Percentiles rank a stretch among this genome's conserved stretches.
phyloP scores from a whole-genome alignment of 2,329 filamentous ascomycete species.

The Pestalotiopsis sp. region DNA sequence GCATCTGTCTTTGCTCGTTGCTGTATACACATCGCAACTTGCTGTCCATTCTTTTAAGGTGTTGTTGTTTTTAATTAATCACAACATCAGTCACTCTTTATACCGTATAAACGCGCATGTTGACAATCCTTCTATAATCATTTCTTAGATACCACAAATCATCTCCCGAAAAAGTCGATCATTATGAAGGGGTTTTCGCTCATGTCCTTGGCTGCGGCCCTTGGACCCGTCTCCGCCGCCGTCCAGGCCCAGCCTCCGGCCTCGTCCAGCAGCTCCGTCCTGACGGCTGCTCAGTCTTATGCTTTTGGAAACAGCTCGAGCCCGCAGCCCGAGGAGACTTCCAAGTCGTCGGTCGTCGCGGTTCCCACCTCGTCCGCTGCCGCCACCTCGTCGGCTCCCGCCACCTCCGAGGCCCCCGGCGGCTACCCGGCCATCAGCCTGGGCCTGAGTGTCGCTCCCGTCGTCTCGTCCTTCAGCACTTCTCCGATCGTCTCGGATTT shows the following conservation, averaged over 20 bases:
- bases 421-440: too few relatives aligned
- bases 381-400: neutral
- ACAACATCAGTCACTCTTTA: neutral
- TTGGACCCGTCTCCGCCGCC: neutral
- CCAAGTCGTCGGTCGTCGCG: neutral
- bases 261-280: neutral
- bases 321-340: neutral
- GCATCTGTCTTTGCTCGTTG: slow-evolving; percentile 3
- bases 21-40: neutral
- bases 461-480: neutral
- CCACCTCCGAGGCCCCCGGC: neutral
- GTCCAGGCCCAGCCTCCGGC: neutral
- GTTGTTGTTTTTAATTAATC: neutral
- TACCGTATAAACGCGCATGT: neutral
- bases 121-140: neutral
- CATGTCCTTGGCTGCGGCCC: neutral
- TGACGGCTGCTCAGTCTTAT: neutral
- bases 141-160: neutral
- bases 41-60: slow-evolving; percentile 1
- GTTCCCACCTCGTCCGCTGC: neutral
- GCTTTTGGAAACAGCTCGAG: neutral
- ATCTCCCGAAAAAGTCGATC: neutral
- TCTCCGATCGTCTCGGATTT: neutral
- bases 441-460: too few relatives aligned
- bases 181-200: neutral